Evolutionary conservation across 805 yeast species (phyloP).

Genomic region (Metschnikowia amazonensis): DNA sequence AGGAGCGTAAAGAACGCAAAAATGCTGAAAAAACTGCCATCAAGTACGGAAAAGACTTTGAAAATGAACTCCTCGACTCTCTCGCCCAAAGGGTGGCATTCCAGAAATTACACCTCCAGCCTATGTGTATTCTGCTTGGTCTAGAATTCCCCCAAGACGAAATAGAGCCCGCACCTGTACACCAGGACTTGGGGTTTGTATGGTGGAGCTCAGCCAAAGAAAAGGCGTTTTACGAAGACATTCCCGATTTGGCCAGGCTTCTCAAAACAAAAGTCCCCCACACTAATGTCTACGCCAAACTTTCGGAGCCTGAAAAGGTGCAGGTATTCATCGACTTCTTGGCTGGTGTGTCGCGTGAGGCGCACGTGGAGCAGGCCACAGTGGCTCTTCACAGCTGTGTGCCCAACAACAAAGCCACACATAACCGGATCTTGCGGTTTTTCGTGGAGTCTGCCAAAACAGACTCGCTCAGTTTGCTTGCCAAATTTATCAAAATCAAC

Average conservation of each 20-base stretch:
- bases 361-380: conserved; percentile 49
- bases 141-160: conserved; percentile 18
- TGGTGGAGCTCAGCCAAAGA: conserved; percentile 67
- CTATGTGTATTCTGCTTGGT: conserved; percentile 11
- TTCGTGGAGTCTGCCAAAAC: conserved; percentile 46
- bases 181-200: conserved; percentile 2
- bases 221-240: conserved; percentile 57
- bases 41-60: conserved; percentile 1
- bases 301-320: conserved; percentile 39
- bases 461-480: conserved; percentile 47
- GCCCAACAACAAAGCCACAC: conserved; percentile 70
- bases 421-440: conserved; percentile 53
- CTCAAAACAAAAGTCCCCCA: conserved; percentile 20
- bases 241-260: conserved; percentile 41
- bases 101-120: conserved; percentile 6
- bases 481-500: conserved; percentile 67
- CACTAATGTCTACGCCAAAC: background rate
- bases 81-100: conserved; percentile 4
- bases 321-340: conserved; percentile 41
- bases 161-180: conserved; percentile 12
- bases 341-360: conserved; percentile 41
- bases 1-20: conserved; percentile 1
- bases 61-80: conserved; percentile 5
- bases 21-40: background rate
- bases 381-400: conserved; percentile 45